Percentiles rank a stretch among this genome's conserved stretches.
phyloP scores from a whole-genome alignment of 2,329 filamentous ascomycete genomes.

The Fusarium chlamydosporum region DNA sequence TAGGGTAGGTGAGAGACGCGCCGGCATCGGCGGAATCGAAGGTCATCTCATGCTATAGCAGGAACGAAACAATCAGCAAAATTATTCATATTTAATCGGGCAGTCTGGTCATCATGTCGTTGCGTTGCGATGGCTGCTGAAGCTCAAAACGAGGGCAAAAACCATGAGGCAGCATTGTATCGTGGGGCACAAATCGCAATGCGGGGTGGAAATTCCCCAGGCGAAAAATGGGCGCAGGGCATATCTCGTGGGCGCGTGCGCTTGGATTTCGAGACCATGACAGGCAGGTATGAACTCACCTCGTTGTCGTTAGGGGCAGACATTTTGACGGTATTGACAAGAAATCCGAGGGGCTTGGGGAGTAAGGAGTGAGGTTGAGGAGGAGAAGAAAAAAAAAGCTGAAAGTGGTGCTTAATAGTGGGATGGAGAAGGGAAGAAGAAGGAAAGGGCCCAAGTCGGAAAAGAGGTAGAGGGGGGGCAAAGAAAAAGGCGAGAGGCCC shows the following conservation, averaged over 20 bases:
- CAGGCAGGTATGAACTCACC: slow-evolving; percentile 59
- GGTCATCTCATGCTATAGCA: slow-evolving; percentile 72
- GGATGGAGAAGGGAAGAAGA: slow-evolving; percentile 52
- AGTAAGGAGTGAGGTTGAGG: slow-evolving; percentile 50
- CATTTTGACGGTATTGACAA: slow-evolving; percentile 68
- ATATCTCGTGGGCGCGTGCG: slow-evolving; percentile 47
- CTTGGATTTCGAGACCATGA: slow-evolving; percentile 20
- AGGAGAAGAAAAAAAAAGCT: slow-evolving; percentile 49
- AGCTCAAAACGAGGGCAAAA: slow-evolving; percentile 29
- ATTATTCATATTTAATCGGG: slow-evolving; percentile 24
- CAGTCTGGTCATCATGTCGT: slow-evolving; percentile 13
- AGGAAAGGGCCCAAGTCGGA: slow-evolving; percentile 50
- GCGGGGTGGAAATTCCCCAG: slow-evolving; percentile 63
- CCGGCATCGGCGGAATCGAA: slow-evolving; percentile 98
- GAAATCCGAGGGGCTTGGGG: slow-evolving; percentile 53
- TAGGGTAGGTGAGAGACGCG: slow-evolving; percentile 92
- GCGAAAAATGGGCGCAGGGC: slow-evolving; percentile 51
- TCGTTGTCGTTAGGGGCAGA: slow-evolving; percentile 60
- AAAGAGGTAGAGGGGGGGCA: slow-evolving; percentile 52
- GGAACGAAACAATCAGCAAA: slow-evolving; percentile 44
- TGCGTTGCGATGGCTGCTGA: slow-evolving; percentile 25
- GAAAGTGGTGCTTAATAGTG: slow-evolving; percentile 49
- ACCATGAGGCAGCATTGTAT: slow-evolving; percentile 43
- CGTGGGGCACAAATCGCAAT: slow-evolving; percentile 59
- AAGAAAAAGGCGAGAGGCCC: slow-evolving; percentile 55